Conservation (phyloP, 1,139 yeast genomes). For the Lodderomyces beijingensis region DNA sequence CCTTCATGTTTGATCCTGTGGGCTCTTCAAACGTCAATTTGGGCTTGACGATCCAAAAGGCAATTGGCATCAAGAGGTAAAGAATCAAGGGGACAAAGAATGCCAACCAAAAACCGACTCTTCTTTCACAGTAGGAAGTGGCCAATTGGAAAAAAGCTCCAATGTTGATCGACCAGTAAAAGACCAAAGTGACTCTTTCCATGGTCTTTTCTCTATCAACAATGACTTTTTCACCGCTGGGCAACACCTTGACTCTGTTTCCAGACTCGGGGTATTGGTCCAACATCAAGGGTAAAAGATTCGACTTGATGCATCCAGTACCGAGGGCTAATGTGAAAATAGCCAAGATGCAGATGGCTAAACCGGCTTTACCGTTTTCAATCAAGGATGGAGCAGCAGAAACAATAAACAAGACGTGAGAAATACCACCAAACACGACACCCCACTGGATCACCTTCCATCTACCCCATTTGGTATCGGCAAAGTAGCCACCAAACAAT, state of each 20-base stretch:
- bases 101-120: conserved; percentile 76
- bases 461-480: conserved; percentile 41
- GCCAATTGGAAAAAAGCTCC: conserved; percentile 79
- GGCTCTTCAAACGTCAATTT: conserved; percentile 35
- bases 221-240: conserved; percentile 63
- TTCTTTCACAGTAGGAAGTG: conserved; percentile 66
- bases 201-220: conserved; percentile 68
- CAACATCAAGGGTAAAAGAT: conserved; percentile 48
- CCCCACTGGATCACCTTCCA: conserved; percentile 41
- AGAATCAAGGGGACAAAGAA: conserved; percentile 54
- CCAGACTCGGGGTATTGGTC: conserved; percentile 50
- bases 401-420: conserved; percentile 36
- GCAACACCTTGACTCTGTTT: conserved; percentile 55
- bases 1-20: conserved; percentile 47
- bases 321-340: conserved; percentile 37
- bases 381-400: conserved; percentile 40
- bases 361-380: conserved; percentile 26
- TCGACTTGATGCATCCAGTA: conserved; percentile 50
- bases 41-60: conserved; percentile 35
- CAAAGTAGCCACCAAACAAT: conserved; percentile 39
- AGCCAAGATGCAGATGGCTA: conserved; percentile 33
- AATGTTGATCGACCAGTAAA: conserved; percentile 76
- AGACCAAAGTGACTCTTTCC: conserved; percentile 70
- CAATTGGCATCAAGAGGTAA: conserved; percentile 45
- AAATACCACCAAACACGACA: conserved; percentile 32